These are phyloP conservation scores for Chrysoporthe cubensis DNA, from an alignment of 2,329 filamentous ascomycete species.

Conservation along the genomic window DNA sequence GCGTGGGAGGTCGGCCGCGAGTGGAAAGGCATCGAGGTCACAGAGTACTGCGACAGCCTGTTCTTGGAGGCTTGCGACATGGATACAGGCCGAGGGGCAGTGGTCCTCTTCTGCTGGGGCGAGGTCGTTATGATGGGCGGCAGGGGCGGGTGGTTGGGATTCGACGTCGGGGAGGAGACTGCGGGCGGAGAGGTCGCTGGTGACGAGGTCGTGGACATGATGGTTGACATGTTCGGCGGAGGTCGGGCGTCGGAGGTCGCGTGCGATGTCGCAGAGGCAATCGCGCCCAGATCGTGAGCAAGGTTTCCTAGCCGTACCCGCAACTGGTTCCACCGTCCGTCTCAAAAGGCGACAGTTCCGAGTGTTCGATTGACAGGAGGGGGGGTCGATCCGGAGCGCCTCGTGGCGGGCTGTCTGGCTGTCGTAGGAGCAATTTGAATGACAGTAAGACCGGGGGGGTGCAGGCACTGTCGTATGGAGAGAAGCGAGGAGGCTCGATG, in stretches of 20 bases:
- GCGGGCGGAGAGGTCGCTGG: constrained; percentile 54
- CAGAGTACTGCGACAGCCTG: constrained; percentile 83
- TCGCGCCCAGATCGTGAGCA: constrained; percentile 27
- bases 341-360: constrained; percentile 19
- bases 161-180: constrained; percentile 48
- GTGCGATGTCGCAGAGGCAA: constrained; percentile 30
- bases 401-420: constrained; percentile 4
- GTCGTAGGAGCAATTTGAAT: constrained; percentile 16
- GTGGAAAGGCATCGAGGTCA: constrained; percentile 66
- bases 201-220: constrained; percentile 62
- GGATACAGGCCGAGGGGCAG: constrained; percentile 58
- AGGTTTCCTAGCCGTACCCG: constrained; percentile 24
- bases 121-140: constrained; percentile 60
- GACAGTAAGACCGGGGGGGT: constrained; percentile 12
- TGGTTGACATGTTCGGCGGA: constrained; percentile 51
- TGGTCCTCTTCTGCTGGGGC: constrained; percentile 61
- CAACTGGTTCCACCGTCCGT: constrained; percentile 19
- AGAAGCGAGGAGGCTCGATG: neutral
- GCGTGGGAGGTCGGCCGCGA: constrained; percentile 82
- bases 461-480: neutral
- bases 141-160: constrained; percentile 58
- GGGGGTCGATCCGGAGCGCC: constrained; percentile 1
- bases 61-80: constrained; percentile 80
- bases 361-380: constrained; percentile 1
- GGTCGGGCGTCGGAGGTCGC: constrained; percentile 25